Evolutionary conservation across 2,329 filamentous ascomycete genomes (phyloP), one percentile per base, ranked within the genome.

Genomic region (Alternaria atra): DNA sequence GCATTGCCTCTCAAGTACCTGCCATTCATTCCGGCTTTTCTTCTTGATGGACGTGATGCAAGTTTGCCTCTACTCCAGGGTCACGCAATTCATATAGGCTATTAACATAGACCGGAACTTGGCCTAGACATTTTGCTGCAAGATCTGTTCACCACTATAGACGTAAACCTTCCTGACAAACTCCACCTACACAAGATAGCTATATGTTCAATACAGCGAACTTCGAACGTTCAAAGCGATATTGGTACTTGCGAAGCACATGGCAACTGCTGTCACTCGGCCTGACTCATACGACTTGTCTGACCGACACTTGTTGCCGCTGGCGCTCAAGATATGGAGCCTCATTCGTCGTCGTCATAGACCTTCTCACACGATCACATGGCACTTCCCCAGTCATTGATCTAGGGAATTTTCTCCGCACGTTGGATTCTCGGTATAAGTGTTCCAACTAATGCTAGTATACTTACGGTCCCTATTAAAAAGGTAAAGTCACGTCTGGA

Each of bases 11-110:
- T 57, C 58, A 53, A 60, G 42, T 55, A 56, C 48, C 55, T 58
- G 43, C 30, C 60, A 62, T 66, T 66, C 60, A 64, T 66, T 64
- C 71, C 73, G 73, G 63, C 60, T 69, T 71, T 70, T 74, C 69
- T 58, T 70, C 68, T 68, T 64, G 51, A 58, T 51, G 44, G 27
- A 52, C 61, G 60, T 53, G 57, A 63, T 59, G 50, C 32, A 62
- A 50, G 35, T 48, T 60, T 62, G 63, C 63, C 63, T 59, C 47
- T 32, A 37, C 32, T 8, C 37, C 56, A 32, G 13, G 44, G 27
- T 50, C 39, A 43, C 42, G 25, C 12, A 20, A 13, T 0, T n/a
- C 17, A 40, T 27, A 47, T 39, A n/a, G 37, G 46, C 46, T 50
- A 50, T 50, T 23, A 50, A 50, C 25, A 40, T 1, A 40, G 3